phyloP scores from a whole-genome alignment of 805 yeast genomes.

The Cyberlindnera sargentensis region DNA sequence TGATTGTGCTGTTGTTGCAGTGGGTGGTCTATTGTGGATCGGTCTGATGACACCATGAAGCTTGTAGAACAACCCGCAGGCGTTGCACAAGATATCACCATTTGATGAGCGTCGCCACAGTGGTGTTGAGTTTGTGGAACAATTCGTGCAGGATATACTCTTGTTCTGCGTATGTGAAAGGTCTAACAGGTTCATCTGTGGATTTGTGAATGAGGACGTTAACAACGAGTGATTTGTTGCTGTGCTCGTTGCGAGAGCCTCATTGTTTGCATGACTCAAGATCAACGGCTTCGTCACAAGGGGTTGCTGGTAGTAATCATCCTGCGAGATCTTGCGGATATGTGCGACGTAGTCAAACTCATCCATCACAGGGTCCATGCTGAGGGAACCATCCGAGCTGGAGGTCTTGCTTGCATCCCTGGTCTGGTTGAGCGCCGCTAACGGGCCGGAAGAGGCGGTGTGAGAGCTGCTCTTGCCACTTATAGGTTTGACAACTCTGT shows the following conservation, averaged over 20 bases:
- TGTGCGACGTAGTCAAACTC: conserved; percentile 61
- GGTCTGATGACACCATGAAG: conserved; percentile 92
- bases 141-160: conserved; percentile 57
- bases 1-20: too few relatives aligned
- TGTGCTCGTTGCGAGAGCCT: too few relatives aligned
- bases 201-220: conserved; percentile 10
- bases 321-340: conserved; percentile 45
- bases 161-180: conserved; percentile 2
- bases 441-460: background rate
- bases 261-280: too few relatives aligned
- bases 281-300: conserved; percentile 7
- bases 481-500: background rate
- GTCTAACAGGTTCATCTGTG: conserved; percentile 9
- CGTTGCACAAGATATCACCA: conserved; percentile 89
- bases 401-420: background rate
- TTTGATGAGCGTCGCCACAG: conserved; percentile 90
- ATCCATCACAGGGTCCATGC: conserved; percentile 31
- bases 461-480: background rate
- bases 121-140: conserved; percentile 86
- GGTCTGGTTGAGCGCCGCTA: too few relatives aligned
- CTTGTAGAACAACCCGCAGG: conserved; percentile 89
- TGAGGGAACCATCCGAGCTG: conserved; percentile 1
- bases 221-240: conserved; percentile 10
- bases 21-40: background rate
- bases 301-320: conserved; percentile 9